Percentiles rank a stretch among this genome's conserved stretches.
These are phyloP conservation scores for Podaxis sp. DNA, from an alignment of 768 basidiomycete genomes.

Conservation along the genomic window DNA sequence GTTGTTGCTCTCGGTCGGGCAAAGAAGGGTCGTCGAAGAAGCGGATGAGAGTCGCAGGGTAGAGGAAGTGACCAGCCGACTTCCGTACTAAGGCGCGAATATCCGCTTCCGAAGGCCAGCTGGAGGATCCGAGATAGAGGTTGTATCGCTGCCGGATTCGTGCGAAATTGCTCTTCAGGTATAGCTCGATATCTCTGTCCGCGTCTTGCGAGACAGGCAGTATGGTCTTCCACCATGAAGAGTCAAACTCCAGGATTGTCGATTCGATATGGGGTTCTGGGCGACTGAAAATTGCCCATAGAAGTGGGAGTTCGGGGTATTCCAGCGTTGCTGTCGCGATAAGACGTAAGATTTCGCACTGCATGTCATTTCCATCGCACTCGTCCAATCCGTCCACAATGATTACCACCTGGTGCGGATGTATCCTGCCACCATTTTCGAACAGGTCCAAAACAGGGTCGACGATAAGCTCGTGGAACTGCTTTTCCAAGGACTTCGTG, in stretches of 20 bases:
- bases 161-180: conserved; percentile 13
- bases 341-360: conserved; percentile 12
- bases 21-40: conserved; percentile 16
- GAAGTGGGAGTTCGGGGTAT: conserved; percentile 14
- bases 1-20: conserved; percentile 1
- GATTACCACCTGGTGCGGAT: conserved; percentile 3
- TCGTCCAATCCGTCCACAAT: conserved; percentile 27
- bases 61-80: conserved; percentile 23
- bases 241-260: background rate
- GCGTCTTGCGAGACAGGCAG: conserved; percentile 12
- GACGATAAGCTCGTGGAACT: conserved; percentile 16
- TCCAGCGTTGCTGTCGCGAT: background rate
- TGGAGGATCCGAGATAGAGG: background rate
- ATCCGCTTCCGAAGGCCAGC: conserved; percentile 19
- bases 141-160: conserved; percentile 12
- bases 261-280: conserved; percentile 21
- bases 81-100: conserved; percentile 16
- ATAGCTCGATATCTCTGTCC: conserved; percentile 16
- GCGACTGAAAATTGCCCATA: conserved; percentile 23
- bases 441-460: conserved; percentile 7
- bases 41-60: conserved; percentile 22
- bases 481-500: conserved; percentile 11
- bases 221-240: background rate
- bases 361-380: conserved; percentile 14
- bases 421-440: background rate